Percentiles rank a stretch among this genome's conserved stretches.
phyloP scores from a whole-genome alignment of 768 basidiomycete genomes.

The Leccinum rimulosum region DNA sequence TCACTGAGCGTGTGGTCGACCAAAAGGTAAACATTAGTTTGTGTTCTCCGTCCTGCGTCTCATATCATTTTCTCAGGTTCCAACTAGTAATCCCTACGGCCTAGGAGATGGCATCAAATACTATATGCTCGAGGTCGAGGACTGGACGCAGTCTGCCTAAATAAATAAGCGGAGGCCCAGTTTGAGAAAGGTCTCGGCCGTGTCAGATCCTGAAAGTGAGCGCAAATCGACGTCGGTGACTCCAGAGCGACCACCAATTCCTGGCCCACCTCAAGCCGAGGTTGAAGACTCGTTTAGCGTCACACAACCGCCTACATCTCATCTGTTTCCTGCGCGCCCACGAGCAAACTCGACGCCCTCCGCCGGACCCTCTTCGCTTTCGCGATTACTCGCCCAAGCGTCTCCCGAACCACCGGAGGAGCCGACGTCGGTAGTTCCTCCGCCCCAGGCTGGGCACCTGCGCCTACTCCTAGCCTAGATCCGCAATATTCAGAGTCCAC shows the following conservation, averaged over 20 bases:
- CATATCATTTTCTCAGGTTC: constrained; percentile 49
- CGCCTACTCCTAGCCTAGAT: constrained; percentile 18
- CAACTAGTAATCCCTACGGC: constrained; percentile 84
- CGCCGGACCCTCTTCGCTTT: constrained; percentile 76
- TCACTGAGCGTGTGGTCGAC: constrained; percentile 82
- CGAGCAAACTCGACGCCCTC: constrained; percentile 67
- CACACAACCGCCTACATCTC: constrained; percentile 64
- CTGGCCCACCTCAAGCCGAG: constrained; percentile 66
- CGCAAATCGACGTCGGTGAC: constrained; percentile 24
- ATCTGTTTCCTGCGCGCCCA: constrained; percentile 59
- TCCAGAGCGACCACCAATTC: constrained; percentile 25
- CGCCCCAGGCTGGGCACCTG: constrained; percentile 32
- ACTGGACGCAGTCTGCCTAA: constrained; percentile 78
- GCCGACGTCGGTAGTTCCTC: constrained; percentile 24
- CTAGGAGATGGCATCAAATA: constrained; percentile 88
- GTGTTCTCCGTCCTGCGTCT: not conserved
- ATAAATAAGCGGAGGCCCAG: constrained; percentile 57
- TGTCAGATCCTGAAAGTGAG: constrained; percentile 40
- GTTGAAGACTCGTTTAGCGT: constrained; percentile 71
- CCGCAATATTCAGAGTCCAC: not conserved
- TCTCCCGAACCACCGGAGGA: constrained; percentile 38
- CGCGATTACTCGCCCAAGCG: constrained; percentile 76
- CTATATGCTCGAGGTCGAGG: constrained; percentile 91
- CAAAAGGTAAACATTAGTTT: constrained; percentile 48
- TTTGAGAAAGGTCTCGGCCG: constrained; percentile 47